Conservation (phyloP, 2,329 filamentous ascomycete genomes). For the Lojkania enalia region DNA sequence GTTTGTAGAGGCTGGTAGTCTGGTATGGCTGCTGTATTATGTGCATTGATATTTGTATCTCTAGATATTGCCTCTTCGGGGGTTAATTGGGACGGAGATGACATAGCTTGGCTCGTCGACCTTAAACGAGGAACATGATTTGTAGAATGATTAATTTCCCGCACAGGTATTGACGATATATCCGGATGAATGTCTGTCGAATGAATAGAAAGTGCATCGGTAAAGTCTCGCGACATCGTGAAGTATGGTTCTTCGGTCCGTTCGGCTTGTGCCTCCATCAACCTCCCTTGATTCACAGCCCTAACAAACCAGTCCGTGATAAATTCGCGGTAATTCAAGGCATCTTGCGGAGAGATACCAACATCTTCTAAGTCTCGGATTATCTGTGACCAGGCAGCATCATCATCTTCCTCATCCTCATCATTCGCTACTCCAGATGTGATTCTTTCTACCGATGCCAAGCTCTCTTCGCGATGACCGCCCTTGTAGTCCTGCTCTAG, state of each 20-base stretch:
- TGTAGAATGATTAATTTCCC: too few species aligned
- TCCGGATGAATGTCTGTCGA: too few species aligned
- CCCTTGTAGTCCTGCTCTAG: constrained; percentile 34
- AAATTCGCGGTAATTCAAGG: constrained; percentile 27
- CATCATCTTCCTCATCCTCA: constrained; percentile 22
- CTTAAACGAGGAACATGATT: too few species aligned
- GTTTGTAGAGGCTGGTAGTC: too few species aligned
- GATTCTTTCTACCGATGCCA: constrained; percentile 29
- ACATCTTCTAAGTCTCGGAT: constrained; percentile 38
- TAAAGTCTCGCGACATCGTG: constrained; percentile 12
- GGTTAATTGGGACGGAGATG: too few species aligned
- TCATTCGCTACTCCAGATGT: constrained; percentile 14
- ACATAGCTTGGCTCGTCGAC: too few species aligned
- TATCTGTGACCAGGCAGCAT: constrained; percentile 36
- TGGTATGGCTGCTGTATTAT: too few species aligned
- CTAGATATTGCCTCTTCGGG: too few species aligned
- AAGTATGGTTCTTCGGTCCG: too few species aligned
- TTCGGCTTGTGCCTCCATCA: constrained; percentile 26
- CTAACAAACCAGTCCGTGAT: constrained; percentile 37
- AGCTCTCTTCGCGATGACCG: constrained; percentile 35
- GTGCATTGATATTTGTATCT: too few species aligned
- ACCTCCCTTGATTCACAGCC: constrained; percentile 36
- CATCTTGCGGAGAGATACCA: constrained; percentile 28
- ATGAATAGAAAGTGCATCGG: background rate
- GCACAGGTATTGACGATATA: too few species aligned